phyloP scores from a whole-genome alignment of 345 rosid species.

The Eucalyptus shirleyi region DNA sequence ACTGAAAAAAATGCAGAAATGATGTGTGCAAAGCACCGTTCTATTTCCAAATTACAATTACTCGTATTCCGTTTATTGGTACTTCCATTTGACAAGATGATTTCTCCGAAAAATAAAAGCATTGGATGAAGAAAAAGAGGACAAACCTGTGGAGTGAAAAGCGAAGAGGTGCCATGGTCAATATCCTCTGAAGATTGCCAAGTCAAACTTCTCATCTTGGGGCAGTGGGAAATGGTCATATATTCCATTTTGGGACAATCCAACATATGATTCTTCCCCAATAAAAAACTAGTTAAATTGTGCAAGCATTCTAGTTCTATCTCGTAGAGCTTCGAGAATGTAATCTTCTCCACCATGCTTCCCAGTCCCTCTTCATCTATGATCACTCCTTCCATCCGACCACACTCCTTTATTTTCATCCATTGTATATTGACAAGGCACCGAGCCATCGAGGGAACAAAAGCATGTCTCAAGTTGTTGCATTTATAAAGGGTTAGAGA shows the following conservation, averaged over 20 bases:
- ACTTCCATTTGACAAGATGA: no score
- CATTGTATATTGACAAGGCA: fast-evolving
- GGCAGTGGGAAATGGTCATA: fast-evolving
- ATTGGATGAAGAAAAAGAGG: fast-evolving
- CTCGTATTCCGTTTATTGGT: fast-evolving
- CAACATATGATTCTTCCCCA: neutral
- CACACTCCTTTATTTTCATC: fast-evolving
- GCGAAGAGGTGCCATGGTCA: neutral
- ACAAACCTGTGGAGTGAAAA: neutral
- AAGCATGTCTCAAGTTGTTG: neutral
- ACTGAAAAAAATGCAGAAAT: neutral
- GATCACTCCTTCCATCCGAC: no score
- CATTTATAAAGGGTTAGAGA: neutral
- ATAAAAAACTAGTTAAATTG: neutral
- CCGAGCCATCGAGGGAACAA: neutral
- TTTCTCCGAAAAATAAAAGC: neutral
- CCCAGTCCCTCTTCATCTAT: fast-evolving
- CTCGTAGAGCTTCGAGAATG: fast-evolving
- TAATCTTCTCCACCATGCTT: fast-evolving
- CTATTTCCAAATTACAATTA: neutral
- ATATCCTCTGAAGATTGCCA: fast-evolving
- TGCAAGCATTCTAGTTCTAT: fast-evolving
- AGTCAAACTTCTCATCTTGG: neutral
- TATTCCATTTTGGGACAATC: fast-evolving
- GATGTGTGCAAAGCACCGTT: neutral